A percentile compares a stretch with the other conserved stretches of the same genome.
Conservation (phyloP, 129 eudicot genomes). For the Arctium lappa region DNA sequence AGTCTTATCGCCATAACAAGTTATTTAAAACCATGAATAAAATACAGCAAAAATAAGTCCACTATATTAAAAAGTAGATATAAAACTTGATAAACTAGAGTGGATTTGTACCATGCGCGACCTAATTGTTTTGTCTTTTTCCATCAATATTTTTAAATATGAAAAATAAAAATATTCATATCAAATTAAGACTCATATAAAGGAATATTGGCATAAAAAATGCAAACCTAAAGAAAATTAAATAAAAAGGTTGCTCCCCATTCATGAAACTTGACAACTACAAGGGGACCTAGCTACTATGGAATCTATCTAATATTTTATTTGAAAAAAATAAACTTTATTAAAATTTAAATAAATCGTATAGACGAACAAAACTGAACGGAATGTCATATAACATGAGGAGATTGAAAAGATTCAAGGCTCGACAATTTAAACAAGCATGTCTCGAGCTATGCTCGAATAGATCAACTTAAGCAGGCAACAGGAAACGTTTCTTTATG, state of each 20-base stretch:
- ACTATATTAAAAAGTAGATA: conserved; percentile 14
- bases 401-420: too few species aligned
- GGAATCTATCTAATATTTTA: conserved; percentile 4
- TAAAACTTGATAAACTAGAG: conserved; percentile 24
- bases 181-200: conserved; percentile 12
- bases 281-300: conserved; percentile 25
- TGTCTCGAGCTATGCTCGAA: too few species aligned
- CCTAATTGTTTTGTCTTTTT: conserved; percentile 9
- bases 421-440: too few species aligned
- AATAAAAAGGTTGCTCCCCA: conserved; percentile 52
- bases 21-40: too few species aligned
- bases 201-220: conserved; percentile 27
- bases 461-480: too few species aligned
- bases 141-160: conserved; percentile 13
- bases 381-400: too few species aligned
- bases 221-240: conserved; percentile 16
- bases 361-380: neutral
- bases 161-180: neutral
- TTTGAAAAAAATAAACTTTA: neutral
- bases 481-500: too few species aligned
- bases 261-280: conserved; percentile 50
- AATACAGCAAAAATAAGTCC: neutral
- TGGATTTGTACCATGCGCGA: conserved; percentile 35
- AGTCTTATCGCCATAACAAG: too few species aligned
- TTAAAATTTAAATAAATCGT: neutral